A percentile compares a stretch with the other conserved stretches of the same genome.
Conservation (phyloP, 208 protist genomes). For the Crithidia thermophila region DNA sequence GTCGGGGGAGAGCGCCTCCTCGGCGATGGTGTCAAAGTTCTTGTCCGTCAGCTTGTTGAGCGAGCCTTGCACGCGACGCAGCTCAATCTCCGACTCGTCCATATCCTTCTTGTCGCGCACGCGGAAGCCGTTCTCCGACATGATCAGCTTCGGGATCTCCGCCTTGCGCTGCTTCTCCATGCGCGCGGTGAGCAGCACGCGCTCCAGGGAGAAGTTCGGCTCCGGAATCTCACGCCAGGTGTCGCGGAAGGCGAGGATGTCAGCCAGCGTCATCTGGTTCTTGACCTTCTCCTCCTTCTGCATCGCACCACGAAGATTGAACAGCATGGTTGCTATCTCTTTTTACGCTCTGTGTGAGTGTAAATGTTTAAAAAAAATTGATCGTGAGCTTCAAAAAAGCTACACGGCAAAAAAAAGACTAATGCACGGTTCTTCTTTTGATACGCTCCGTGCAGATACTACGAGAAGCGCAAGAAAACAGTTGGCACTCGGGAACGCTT, state of each 20-base stretch:
- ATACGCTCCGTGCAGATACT: no score
- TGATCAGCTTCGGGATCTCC: slow-evolving; percentile 75
- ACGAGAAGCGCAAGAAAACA: no score
- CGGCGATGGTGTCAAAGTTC: slow-evolving; percentile 79
- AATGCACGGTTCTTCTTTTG: no score
- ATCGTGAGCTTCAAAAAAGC: background rate
- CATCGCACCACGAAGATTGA: slow-evolving; percentile 64
- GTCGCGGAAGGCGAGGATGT: slow-evolving; percentile 86
- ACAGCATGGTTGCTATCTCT: slow-evolving; percentile 51
- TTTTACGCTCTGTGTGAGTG: background rate
- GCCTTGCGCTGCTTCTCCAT: slow-evolving; percentile 66
- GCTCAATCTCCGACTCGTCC: slow-evolving; percentile 64
- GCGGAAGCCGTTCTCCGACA: slow-evolving; percentile 85
- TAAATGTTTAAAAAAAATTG: slow-evolving; percentile 1
- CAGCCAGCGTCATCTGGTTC: slow-evolving; percentile 72
- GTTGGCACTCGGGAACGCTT: no score
- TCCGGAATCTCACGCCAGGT: slow-evolving; percentile 67
- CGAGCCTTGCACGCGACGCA: slow-evolving; percentile 75
- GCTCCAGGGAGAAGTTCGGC: slow-evolving; percentile 76
- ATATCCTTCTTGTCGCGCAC: slow-evolving; percentile 72
- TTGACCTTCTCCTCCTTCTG: slow-evolving; percentile 74
- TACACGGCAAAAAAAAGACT: background rate
- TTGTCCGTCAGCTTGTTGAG: slow-evolving; percentile 90
- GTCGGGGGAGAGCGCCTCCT: slow-evolving; percentile 64
- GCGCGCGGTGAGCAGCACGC: slow-evolving; percentile 54